Conservation (phyloP, 768 basidiomycete genomes). For the Guyanaporus albipodus region DNA sequence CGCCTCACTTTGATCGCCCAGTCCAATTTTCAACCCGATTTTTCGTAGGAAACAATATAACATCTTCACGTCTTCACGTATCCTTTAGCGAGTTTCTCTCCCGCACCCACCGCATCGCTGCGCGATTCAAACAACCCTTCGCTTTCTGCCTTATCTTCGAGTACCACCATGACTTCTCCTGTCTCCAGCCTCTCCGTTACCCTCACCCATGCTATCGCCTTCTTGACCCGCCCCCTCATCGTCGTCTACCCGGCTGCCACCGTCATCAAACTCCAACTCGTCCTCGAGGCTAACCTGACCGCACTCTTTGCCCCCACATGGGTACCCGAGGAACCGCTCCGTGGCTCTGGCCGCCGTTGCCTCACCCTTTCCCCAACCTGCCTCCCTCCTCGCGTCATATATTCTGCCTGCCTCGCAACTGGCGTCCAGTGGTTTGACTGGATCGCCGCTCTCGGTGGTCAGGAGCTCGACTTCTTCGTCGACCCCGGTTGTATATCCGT, state of each 20-base stretch:
- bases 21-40: conserved; percentile 26
- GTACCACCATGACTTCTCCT: conserved; percentile 28
- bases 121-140: conserved; percentile 26
- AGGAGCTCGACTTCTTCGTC: conserved; percentile 75
- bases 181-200: conserved; percentile 57
- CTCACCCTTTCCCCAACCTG: conserved; percentile 66
- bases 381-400: conserved; percentile 67
- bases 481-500: conserved; percentile 77
- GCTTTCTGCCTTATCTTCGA: conserved; percentile 11
- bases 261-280: conserved; percentile 64
- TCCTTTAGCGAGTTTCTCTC: conserved; percentile 22
- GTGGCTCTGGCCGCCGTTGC: conserved; percentile 69
- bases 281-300: conserved; percentile 70
- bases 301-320: conserved; percentile 66
- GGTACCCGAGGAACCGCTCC: conserved; percentile 58
- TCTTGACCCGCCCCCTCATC: conserved; percentile 65
- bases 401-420: conserved; percentile 64
- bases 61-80: conserved; percentile 25
- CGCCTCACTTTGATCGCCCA: conserved; percentile 17
- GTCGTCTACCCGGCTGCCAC: conserved; percentile 54
- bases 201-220: conserved; percentile 70
- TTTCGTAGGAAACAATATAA: conserved; percentile 4
- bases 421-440: conserved; percentile 80
- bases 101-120: conserved; percentile 30
- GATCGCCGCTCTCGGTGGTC: conserved; percentile 64